Percentiles rank a stretch among this genome's conserved stretches.
Evolutionary conservation across 2,329 filamentous ascomycete genomes (phyloP).

Genomic region (Talaromyces atroroseus): DNA sequence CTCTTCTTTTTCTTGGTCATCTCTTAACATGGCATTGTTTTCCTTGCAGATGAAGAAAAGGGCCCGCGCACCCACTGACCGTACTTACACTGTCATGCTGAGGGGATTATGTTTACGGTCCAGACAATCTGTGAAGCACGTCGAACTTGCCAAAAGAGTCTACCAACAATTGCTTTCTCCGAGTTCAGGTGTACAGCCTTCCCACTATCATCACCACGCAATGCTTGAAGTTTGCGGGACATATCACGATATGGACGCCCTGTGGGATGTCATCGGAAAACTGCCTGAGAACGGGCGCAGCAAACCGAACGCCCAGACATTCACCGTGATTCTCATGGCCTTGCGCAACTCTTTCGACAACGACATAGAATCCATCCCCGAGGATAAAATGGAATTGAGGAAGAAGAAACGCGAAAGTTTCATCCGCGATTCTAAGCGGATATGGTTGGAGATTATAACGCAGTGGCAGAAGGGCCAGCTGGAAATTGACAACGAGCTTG

Average conservation of each 20-base stretch:
- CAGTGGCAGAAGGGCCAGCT: conserved; percentile 70
- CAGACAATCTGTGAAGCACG: conserved; percentile 50
- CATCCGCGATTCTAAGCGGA: conserved; percentile 61
- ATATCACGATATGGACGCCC: conserved; percentile 67
- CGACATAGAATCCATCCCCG: conserved; percentile 25
- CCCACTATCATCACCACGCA: conserved; percentile 80
- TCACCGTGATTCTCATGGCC: conserved; percentile 75
- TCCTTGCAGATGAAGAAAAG: conserved; percentile 82
- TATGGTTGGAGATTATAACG: conserved; percentile 77
- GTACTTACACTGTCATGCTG: conserved; percentile 81
- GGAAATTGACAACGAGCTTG: conserved; percentile 69
- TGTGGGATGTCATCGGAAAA: conserved; percentile 71
- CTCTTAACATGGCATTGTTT: background rate
- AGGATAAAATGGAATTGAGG: conserved; percentile 25
- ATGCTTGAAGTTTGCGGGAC: conserved; percentile 75
- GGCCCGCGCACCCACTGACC: conserved; percentile 68
- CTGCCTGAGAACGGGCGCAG: conserved; percentile 60
- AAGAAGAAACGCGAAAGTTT: conserved; percentile 30
- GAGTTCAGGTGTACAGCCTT: conserved; percentile 61
- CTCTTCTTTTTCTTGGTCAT: background rate
- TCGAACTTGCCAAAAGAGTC: conserved; percentile 65
- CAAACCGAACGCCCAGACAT: conserved; percentile 67
- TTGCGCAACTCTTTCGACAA: conserved; percentile 50
- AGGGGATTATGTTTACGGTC: conserved; percentile 62
- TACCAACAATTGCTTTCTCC: conserved; percentile 69